Evolutionary conservation across 139 green algal genomes (phyloP).

Genomic region (Limnomonas spitsbergensis): DNA sequence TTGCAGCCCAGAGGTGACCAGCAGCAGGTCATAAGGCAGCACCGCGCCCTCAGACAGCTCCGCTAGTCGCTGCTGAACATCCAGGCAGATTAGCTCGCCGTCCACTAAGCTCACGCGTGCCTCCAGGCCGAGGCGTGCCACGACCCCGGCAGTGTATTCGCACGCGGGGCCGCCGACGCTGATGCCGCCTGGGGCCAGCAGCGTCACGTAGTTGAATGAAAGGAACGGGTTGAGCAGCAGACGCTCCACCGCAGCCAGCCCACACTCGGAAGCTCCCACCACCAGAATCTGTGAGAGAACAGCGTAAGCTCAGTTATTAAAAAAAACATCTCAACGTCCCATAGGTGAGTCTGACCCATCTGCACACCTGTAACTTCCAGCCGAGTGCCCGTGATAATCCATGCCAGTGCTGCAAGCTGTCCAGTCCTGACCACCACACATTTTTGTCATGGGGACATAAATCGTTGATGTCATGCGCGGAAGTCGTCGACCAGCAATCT

Average conservation of each 20-base stretch:
- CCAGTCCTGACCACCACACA: too few relatives aligned
- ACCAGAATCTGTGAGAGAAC: slow-evolving; percentile 50
- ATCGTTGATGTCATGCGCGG: too few relatives aligned
- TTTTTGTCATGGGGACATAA: too few relatives aligned
- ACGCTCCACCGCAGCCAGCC: slow-evolving; percentile 58
- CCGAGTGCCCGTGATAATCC: too few relatives aligned
- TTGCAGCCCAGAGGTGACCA: slow-evolving; percentile 49
- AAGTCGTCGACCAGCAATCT: too few relatives aligned
- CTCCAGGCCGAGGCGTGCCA: slow-evolving; percentile 45
- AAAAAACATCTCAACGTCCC: too few relatives aligned
- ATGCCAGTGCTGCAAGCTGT: too few relatives aligned
- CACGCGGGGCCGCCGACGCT: slow-evolving; percentile 34
- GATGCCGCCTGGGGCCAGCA: slow-evolving; percentile 51
- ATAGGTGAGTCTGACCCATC: too few relatives aligned
- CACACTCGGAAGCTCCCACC: slow-evolving; percentile 57
- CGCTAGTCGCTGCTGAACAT: slow-evolving; percentile 26
- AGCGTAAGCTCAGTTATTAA: not conserved
- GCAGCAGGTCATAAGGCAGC: slow-evolving; percentile 55
- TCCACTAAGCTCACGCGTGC: slow-evolving; percentile 52
- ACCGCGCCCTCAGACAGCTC: slow-evolving; percentile 28
- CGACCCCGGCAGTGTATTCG: slow-evolving; percentile 39
- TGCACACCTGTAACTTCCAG: too few relatives aligned
- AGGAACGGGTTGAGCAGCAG: slow-evolving; percentile 49
- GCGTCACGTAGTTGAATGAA: slow-evolving; percentile 58
- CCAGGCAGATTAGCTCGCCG: slow-evolving; percentile 53